phyloP scores from a whole-genome alignment of 352 stramenopile genomes.

The Phytophthora capsici region DNA sequence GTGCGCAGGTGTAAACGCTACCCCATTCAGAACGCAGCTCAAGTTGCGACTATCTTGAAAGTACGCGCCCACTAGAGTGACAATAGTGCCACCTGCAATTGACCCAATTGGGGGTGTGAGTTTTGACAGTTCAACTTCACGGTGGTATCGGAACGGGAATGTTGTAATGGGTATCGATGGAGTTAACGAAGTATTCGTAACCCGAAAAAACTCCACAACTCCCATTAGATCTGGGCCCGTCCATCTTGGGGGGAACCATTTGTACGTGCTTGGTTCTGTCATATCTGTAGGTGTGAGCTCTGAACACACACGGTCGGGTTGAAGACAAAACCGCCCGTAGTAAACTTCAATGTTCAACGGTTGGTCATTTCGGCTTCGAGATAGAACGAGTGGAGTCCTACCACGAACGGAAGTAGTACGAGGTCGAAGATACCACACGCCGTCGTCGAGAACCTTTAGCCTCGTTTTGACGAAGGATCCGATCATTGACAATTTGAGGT shows the following conservation, averaged over 20 bases:
- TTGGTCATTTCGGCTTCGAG: background rate
- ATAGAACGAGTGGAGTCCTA: constrained; percentile 20
- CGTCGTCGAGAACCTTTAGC: constrained; percentile 27
- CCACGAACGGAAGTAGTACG: constrained; percentile 25
- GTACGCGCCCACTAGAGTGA: constrained; percentile 38
- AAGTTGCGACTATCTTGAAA: constrained; percentile 43
- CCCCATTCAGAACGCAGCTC: constrained; percentile 43
- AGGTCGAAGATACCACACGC: constrained; percentile 22
- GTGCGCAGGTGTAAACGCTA: constrained; percentile 21
- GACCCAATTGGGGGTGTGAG: constrained; percentile 33
- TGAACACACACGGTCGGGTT: constrained; percentile 26
- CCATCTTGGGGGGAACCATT: constrained; percentile 36
- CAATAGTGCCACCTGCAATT: constrained; percentile 32
- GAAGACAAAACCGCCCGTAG: constrained; percentile 36
- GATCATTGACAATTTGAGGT: constrained; percentile 38
- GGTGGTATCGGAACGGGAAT: constrained; percentile 44
- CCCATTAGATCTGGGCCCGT: constrained; percentile 16
- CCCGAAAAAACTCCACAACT: constrained; percentile 33
- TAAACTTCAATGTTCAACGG: constrained; percentile 2
- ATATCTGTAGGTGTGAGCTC: constrained; percentile 4
- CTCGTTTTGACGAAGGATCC: constrained; percentile 20
- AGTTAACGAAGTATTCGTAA: background rate
- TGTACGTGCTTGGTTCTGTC: constrained; percentile 5
- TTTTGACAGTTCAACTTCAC: constrained; percentile 28
- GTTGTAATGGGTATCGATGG: constrained; percentile 9